phyloP scores from a whole-genome alignment of 306 rosid species.

The Prunus campanulata region DNA sequence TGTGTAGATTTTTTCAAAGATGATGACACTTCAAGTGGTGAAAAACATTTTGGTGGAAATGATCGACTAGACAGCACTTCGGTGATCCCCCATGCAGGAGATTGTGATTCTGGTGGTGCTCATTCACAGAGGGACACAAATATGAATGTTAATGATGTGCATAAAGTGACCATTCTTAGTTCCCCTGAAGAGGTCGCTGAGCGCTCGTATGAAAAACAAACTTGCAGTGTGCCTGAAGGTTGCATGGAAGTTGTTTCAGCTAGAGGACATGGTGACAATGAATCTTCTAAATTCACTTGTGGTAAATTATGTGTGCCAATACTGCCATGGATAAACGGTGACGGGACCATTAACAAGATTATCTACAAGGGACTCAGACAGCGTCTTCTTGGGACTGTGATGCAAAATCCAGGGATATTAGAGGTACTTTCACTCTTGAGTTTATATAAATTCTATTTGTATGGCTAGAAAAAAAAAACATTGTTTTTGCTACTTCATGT shows the following conservation, averaged over 20 bases:
- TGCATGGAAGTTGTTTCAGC: slow-evolving; percentile 22
- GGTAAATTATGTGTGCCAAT: slow-evolving; percentile 50
- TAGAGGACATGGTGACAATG: slow-evolving; percentile 21
- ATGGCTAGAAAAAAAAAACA: neutral
- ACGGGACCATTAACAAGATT: slow-evolving; percentile 58
- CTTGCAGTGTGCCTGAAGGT: slow-evolving; percentile 21
- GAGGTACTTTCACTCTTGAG: slow-evolving; percentile 35
- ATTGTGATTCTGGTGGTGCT: too few relatives aligned
- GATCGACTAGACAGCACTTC: neutral
- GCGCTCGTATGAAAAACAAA: slow-evolving; percentile 9
- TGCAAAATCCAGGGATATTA: slow-evolving; percentile 91
- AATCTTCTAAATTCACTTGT: slow-evolving; percentile 30
- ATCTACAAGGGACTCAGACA: slow-evolving; percentile 66
- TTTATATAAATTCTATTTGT: neutral
- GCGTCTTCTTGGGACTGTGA: slow-evolving; percentile 74
- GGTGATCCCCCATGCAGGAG: too few relatives aligned
- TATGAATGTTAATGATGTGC: too few relatives aligned
- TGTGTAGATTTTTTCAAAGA: slow-evolving; percentile 50
- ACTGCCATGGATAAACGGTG: slow-evolving; percentile 90
- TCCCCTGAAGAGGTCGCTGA: too few relatives aligned
- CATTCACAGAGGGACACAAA: too few relatives aligned
- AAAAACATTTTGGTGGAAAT: slow-evolving; percentile 29
- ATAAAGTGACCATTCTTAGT: too few relatives aligned
- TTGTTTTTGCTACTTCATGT: neutral
- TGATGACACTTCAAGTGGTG: slow-evolving; percentile 20